Conservation (phyloP, 768 basidiomycete genomes). For the Roridomyces roridus region DNA sequence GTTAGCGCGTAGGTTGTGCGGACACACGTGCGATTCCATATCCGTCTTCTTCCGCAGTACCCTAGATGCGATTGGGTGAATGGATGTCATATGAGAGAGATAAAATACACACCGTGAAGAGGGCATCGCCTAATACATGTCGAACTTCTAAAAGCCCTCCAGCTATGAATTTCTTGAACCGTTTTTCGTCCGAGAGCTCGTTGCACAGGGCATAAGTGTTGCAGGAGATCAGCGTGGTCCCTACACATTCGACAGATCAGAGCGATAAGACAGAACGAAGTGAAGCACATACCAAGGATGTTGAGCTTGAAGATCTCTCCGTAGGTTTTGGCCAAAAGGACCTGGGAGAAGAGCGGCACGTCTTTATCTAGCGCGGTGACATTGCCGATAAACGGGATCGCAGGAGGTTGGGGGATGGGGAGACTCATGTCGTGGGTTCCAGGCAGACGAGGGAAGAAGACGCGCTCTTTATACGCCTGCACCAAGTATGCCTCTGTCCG, state of each 20-base stretch:
- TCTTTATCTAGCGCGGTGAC: slow-evolving; percentile 37
- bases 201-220: slow-evolving; percentile 7
- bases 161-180: slow-evolving; percentile 8
- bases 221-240: not conserved
- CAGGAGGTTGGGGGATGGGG: slow-evolving; percentile 43
- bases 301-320: slow-evolving; percentile 45
- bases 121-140: not conserved
- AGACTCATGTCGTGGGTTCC: slow-evolving; percentile 34
- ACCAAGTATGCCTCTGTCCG: too few species aligned
- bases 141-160: slow-evolving; percentile 2
- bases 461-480: too few species aligned
- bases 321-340: slow-evolving; percentile 39
- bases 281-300: slow-evolving; percentile 34
- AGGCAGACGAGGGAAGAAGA: too few species aligned
- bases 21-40: slow-evolving; percentile 11
- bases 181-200: slow-evolving; percentile 16
- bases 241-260: not conserved
- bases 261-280: not conserved
- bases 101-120: slow-evolving; percentile 5
- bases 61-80: not conserved
- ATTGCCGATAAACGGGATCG: slow-evolving; percentile 45
- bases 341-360: slow-evolving; percentile 37
- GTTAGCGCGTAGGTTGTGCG: not conserved
- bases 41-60: not conserved
- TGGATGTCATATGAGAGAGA: too few species aligned